A percentile compares a stretch with the other conserved stretches of the same genome.
Conservation (phyloP, 768 basidiomycete species). For the Mrakia gelida region DNA sequence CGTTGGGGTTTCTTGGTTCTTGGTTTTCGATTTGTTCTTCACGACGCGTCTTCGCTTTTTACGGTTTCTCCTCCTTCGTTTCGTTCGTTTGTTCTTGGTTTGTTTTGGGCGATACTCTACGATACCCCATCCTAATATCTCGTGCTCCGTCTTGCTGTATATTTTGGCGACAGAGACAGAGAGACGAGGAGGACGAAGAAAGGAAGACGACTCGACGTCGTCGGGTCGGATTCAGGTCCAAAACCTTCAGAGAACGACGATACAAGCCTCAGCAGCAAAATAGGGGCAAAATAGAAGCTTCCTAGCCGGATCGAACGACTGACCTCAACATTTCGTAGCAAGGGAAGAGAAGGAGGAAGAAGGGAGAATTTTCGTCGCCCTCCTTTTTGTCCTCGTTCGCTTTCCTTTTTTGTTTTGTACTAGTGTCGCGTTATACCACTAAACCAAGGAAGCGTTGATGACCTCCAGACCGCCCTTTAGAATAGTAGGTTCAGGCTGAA, state of each 20-base stretch:
- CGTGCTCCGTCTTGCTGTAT: no score
- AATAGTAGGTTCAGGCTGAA: no score
- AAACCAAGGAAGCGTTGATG: not conserved
- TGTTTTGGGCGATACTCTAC: not conserved
- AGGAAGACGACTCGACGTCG: no score
- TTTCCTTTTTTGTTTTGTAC: no score
- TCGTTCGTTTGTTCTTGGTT: not conserved
- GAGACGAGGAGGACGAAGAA: no score
- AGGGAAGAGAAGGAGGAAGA: no score
- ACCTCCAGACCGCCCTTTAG: no score
- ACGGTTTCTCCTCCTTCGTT: not conserved
- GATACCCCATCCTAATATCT: not conserved
- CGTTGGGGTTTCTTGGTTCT: not conserved
- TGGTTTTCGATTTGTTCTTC: not conserved
- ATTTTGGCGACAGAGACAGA: no score
- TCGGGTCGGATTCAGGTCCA: no score
- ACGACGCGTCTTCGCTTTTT: not conserved
- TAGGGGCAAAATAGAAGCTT: not conserved
- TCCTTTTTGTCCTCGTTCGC: no score
- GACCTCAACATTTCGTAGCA: not conserved
- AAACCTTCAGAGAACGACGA: no score
- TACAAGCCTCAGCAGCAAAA: not conserved
- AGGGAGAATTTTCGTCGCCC: no score
- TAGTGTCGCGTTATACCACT: constrained; percentile 2
- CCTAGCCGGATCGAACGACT: constrained; percentile 1